Evolutionary conservation across 1,284 basidiomycete species (phyloP).

Genomic region (Sphaerobolus stellatus): DNA sequence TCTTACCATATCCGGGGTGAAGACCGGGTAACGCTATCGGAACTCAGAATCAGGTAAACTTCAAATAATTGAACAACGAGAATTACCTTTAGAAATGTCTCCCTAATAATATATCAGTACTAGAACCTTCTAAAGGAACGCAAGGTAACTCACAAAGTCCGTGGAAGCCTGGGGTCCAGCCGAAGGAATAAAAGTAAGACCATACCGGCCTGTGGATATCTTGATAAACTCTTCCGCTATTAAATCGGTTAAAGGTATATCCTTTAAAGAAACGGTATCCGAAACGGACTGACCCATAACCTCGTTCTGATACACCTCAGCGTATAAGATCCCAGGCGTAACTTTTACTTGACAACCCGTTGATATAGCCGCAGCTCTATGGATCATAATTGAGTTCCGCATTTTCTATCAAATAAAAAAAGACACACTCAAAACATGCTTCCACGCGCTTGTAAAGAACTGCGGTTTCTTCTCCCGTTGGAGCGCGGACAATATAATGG

Average conservation of each 20-base stretch:
- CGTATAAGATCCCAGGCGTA: slow-evolving; percentile 26
- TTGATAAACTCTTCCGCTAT: slow-evolving; percentile 57
- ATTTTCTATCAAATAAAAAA: neutral
- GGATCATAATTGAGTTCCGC: neutral
- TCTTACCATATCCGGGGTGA: slow-evolving; percentile 63
- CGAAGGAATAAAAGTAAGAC: slow-evolving; percentile 24
- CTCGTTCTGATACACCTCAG: slow-evolving; percentile 29
- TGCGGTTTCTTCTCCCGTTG: slow-evolving; percentile 27
- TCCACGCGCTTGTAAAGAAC: slow-evolving; percentile 28
- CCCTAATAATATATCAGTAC: neutral
- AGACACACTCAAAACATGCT: slow-evolving; percentile 35
- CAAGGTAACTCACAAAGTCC: slow-evolving; percentile 26
- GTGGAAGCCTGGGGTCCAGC: slow-evolving; percentile 22
- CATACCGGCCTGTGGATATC: slow-evolving; percentile 52
- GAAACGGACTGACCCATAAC: slow-evolving; percentile 17
- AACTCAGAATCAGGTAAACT: slow-evolving; percentile 6
- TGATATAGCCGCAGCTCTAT: slow-evolving; percentile 29
- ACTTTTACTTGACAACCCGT: slow-evolving; percentile 33
- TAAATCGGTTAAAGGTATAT: neutral
- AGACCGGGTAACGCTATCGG: slow-evolving; percentile 57
- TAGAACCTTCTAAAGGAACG: neutral
- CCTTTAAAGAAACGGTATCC: neutral
- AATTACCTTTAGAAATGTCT: slow-evolving; percentile 5
- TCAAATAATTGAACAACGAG: neutral
- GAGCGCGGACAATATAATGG: slow-evolving; percentile 34